Conservation (phyloP, 2,329 filamentous ascomycete species). For the Fusarium pseudoanthophilum region DNA sequence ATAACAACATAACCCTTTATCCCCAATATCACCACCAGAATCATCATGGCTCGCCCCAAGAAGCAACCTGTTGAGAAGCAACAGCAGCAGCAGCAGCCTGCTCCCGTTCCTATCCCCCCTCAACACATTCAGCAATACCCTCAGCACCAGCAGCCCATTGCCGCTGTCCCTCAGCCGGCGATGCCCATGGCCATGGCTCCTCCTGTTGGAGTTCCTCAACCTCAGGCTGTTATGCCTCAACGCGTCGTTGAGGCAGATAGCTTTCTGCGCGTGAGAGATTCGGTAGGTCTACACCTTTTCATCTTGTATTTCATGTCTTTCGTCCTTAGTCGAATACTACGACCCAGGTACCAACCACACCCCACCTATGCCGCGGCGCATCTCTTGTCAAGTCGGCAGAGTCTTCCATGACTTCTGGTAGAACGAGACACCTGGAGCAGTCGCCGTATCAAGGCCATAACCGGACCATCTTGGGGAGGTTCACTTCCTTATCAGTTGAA, state of each 20-base stretch:
- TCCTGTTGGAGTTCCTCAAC: constrained; percentile 32
- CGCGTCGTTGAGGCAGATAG: constrained; percentile 74
- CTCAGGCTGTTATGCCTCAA: constrained; percentile 40
- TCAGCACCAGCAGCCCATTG: constrained; percentile 43
- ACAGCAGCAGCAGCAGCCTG: constrained; percentile 48
- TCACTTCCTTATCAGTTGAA: neutral
- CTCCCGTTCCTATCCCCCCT: constrained; percentile 47
- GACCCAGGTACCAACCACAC: neutral
- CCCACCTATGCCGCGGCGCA: neutral
- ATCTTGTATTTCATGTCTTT: neutral
- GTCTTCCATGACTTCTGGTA: neutral
- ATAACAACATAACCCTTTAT: neutral
- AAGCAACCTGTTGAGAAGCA: constrained; percentile 53
- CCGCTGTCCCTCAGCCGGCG: constrained; percentile 52
- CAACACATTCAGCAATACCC: constrained; percentile 38
- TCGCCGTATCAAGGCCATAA: too few relatives aligned
- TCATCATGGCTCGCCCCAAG: constrained; percentile 57
- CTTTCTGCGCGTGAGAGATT: constrained; percentile 83
- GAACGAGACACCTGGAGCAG: neutral
- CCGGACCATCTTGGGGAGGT: neutral
- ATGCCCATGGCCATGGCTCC: constrained; percentile 50
- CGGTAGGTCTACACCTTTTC: constrained; percentile 67
- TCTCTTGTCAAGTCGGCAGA: neutral
- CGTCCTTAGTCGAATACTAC: neutral
- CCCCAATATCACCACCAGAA: constrained; percentile 3